Conservation (phyloP, 2,329 filamentous ascomycete species). For the Sphaerostilbella broomeana region DNA sequence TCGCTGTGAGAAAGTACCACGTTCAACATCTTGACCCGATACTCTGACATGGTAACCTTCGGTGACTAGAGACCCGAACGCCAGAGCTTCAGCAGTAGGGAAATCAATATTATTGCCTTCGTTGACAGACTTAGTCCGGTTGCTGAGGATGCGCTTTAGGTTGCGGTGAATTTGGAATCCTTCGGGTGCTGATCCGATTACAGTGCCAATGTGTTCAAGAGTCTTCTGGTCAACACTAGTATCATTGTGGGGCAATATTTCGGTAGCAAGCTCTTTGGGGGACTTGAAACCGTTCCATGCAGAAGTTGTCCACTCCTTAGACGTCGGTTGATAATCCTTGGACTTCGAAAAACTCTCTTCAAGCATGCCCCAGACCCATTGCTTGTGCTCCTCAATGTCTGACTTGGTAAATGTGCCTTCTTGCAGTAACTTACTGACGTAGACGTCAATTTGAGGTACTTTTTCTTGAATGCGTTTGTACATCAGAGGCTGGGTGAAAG, state of each 20-base stretch:
- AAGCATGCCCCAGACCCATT: slow-evolving; percentile 99
- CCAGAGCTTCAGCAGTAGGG: slow-evolving; percentile 92
- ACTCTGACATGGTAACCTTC: slow-evolving; percentile 97
- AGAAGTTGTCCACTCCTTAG: slow-evolving; percentile 97
- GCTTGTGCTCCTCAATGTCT: slow-evolving; percentile 97
- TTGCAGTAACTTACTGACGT: slow-evolving; percentile 81
- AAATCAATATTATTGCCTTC: slow-evolving; percentile 97
- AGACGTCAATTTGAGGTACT: slow-evolving; percentile 79
- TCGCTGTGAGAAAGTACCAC: slow-evolving; percentile 97
- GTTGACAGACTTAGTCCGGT: slow-evolving; percentile 82
- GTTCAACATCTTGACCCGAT: slow-evolving; percentile 97
- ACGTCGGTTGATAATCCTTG: slow-evolving; percentile 93
- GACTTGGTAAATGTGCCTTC: slow-evolving; percentile 96
- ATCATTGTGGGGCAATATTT: slow-evolving; percentile 85
- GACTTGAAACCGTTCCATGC: slow-evolving; percentile 99
- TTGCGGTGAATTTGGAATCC: slow-evolving; percentile 89
- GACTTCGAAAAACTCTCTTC: slow-evolving; percentile 96
- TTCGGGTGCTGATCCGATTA: slow-evolving; percentile 72
- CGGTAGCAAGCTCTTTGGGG: slow-evolving; percentile 91
- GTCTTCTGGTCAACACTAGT: slow-evolving; percentile 70
- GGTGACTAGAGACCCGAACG: slow-evolving; percentile 82
- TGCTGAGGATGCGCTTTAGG: slow-evolving; percentile 88
- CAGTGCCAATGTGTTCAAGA: slow-evolving; percentile 73
- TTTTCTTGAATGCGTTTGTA: slow-evolving; percentile 94
- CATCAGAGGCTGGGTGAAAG: slow-evolving; percentile 99